Percentiles rank a stretch among this genome's conserved stretches.
Conservation (phyloP, 768 basidiomycete genomes). For the Chiua virens region DNA sequence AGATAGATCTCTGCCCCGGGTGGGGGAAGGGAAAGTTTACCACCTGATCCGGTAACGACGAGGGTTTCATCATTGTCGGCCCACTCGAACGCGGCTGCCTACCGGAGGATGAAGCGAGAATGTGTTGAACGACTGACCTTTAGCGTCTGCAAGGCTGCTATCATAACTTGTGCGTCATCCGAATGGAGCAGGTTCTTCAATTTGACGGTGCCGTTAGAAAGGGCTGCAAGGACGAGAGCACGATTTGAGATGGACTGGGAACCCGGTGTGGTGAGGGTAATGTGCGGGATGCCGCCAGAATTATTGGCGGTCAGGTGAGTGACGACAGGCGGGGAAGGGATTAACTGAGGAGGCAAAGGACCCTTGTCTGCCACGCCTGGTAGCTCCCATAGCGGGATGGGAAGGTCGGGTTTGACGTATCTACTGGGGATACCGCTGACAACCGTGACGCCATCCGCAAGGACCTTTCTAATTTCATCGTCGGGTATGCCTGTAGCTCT, state of each 20-base stretch:
- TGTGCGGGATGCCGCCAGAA: conserved; percentile 19
- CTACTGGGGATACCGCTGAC: conserved; percentile 57
- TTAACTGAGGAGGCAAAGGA: conserved; percentile 21
- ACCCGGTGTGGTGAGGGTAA: conserved; percentile 89
- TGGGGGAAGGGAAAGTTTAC: conserved; percentile 72
- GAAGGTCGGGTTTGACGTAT: conserved; percentile 41
- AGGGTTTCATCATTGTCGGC: conserved; percentile 96
- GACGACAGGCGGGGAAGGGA: conserved; percentile 1
- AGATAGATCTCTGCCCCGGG: conserved; percentile 90
- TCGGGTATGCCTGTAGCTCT: conserved; percentile 88
- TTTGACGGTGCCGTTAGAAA: conserved; percentile 84
- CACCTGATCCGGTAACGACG: conserved; percentile 85
- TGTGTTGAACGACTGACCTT: conserved; percentile 57
- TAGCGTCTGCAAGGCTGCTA: conserved; percentile 86
- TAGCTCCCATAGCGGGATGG: conserved; percentile 37
- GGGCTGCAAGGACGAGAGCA: conserved; percentile 88
- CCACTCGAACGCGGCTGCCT: conserved; percentile 94
- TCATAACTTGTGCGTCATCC: conserved; percentile 99
- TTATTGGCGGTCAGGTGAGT: background rate
- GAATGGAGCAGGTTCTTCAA: conserved; percentile 92
- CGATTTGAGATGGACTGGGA: conserved; percentile 97
- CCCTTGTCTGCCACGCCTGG: conserved; percentile 15
- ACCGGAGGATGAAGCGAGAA: conserved; percentile 2
- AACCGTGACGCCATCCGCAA: conserved; percentile 79
- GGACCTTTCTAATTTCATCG: conserved; percentile 74